Base-by-base conservation (phyloP, 2,329 filamentous ascomycete species). In the Dactylellina drechsleri region DNA sequence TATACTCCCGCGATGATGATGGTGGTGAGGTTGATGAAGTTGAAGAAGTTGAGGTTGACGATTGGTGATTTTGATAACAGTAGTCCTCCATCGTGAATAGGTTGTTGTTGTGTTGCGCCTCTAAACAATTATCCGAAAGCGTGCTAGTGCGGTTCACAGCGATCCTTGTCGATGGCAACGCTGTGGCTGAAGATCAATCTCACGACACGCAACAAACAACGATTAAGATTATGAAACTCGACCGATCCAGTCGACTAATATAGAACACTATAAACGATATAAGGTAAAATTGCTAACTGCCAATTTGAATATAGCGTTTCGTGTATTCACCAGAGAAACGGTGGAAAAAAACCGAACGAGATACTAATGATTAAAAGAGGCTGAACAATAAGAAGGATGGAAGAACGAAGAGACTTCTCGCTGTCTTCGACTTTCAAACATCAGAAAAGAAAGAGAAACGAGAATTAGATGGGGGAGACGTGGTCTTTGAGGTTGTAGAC, bases 401-500 rank as follows among this genome's bases (percentile, higher is more conserved):
- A 23, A 52, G 47, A 47, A 47, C 43, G 47, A 52, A 52, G 47
- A 18, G 18, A 18, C 5, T 8, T 47, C 43, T 6, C 43, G 31
- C 31, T 36, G 31, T 36, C 31, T 36, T 47, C 49, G 8, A 52
- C 20, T 52, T 13, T 18, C 49, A 15, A 16, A 15, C 8, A 40
- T 28, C 28, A 57, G 36, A 45, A 26, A 26, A 20, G 53, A 57
- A 41, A 54, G 50, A 26, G 28, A 54, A 26, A 28, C 23, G 26
- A 40, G 53, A 56, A n/a, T 16, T 8, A 7, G 16, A n/a, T 12
- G 18, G 31, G 36, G 16, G 31, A 45, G 54, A 58, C 36, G 54
- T 26, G 54, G 36, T 45, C 54, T 54, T 54, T 54, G 52, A 54
- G 28, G 52, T 23, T 23, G 47, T 23, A 18, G n/a, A n/a, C 31